Conservation (phyloP, 2,329 filamentous ascomycete species). For the Calonectria pauciramosa region DNA sequence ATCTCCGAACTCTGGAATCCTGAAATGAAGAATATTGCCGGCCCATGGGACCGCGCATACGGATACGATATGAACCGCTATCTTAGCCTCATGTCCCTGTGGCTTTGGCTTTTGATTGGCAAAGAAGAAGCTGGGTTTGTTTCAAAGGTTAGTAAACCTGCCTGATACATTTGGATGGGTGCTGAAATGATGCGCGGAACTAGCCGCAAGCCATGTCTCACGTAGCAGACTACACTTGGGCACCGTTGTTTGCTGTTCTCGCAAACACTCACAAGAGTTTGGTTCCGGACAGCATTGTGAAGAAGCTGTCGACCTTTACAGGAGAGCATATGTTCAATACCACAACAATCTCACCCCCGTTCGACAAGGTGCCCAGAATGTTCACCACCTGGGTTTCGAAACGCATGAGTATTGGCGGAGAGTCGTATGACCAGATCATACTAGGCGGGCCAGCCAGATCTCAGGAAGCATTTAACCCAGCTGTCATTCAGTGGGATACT, state of each 20-base stretch:
- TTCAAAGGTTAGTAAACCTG: not conserved
- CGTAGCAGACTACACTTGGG: slow-evolving; percentile 70
- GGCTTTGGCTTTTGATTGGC: slow-evolving; percentile 71
- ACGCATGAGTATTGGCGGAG: slow-evolving; percentile 71
- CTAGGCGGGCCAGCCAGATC: slow-evolving; percentile 68
- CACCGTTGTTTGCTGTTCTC: slow-evolving; percentile 68
- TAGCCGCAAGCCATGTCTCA: slow-evolving; percentile 69
- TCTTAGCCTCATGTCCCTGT: slow-evolving; percentile 68
- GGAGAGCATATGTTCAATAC: slow-evolving; percentile 67
- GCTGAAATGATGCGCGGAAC: not conserved
- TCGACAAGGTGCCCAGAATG: slow-evolving; percentile 69
- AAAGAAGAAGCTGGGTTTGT: slow-evolving; percentile 54
- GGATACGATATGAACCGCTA: slow-evolving; percentile 76
- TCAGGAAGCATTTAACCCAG: slow-evolving; percentile 68
- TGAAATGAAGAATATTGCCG: slow-evolving; percentile 71
- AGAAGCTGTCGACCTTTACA: slow-evolving; percentile 60
- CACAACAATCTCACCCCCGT: slow-evolving; percentile 70
- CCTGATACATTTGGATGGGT: not conserved
- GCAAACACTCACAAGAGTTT: slow-evolving; percentile 63
- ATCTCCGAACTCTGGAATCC: slow-evolving; percentile 69
- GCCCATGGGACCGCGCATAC: slow-evolving; percentile 75
- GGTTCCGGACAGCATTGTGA: slow-evolving; percentile 56
- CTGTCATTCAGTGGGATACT: slow-evolving; percentile 70
- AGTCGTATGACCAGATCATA: slow-evolving; percentile 68
- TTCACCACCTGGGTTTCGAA: slow-evolving; percentile 70